These are phyloP conservation scores for Rosa persica DNA, from an alignment of 306 rosid species.

Conservation along the genomic window DNA sequence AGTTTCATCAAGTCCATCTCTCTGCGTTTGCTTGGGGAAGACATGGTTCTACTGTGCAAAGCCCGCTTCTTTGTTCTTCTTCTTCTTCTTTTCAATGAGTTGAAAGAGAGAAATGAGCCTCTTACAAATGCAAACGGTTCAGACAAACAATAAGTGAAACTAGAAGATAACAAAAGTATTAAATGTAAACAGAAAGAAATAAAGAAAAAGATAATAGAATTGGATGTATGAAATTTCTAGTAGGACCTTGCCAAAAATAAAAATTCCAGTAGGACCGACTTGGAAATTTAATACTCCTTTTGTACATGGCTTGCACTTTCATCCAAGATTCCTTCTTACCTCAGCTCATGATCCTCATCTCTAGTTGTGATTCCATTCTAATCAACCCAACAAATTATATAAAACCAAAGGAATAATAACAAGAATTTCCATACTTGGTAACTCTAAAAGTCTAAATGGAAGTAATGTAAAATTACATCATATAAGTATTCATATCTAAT, in stretches of 20 bases:
- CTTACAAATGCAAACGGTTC: conserved; percentile 31
- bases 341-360: neutral
- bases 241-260: conserved; percentile 28
- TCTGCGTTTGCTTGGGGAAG: conserved; percentile 91
- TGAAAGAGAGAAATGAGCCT: conserved; percentile 15
- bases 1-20: conserved; percentile 97
- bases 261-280: conserved; percentile 26
- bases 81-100: conserved; percentile 13
- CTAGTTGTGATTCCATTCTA: neutral
- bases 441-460: neutral
- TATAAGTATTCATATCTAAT: neutral
- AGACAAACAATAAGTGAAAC: conserved; percentile 37
- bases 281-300: conserved; percentile 5
- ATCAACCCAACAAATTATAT: neutral
- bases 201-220: conserved; percentile 13
- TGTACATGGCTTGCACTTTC: conserved; percentile 23
- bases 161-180: neutral
- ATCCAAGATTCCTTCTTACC: conserved; percentile 32
- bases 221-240: conserved; percentile 14
- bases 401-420: neutral
- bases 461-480: neutral
- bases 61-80: neutral
- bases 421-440: neutral
- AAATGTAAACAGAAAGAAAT: neutral
- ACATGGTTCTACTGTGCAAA: conserved; percentile 42